Base-by-base conservation (phyloP, 129 eudicot species). In the Artemisia tridentata region DNA sequence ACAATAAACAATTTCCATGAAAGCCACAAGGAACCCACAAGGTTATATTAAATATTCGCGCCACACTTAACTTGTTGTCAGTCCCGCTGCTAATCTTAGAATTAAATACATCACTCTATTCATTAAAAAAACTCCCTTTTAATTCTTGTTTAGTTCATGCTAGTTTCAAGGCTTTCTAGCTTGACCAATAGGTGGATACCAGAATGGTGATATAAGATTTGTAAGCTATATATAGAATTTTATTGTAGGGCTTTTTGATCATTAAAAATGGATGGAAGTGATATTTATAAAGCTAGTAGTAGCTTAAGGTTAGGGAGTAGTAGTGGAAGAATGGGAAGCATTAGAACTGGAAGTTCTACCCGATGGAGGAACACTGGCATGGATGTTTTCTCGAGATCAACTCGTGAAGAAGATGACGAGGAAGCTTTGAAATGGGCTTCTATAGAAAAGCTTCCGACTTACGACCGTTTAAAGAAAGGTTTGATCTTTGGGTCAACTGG, bases 361-460 rank as follows among this genome's bases (percentile, higher is more conserved):
- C 4, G 74, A 57, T 87, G 95, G 89, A 81, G 91, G 70, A 78
- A 75, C 60, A 55, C 74, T 3, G 79, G 85, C 2, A 48, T 69
- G 45, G 91, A 86, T 15, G 87, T 77, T 31, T 90, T 87, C 34
- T 82, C 95, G 0, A 65, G 67, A 21, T 83, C 95, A 0, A 29
- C 63, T 3, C 67, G 88, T 11, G 89, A 88, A 16, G 91, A 91
- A 70, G 86, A 91, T 43, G 97, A 91, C 50, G 97, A 91, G 79
- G 97, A 85, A 57, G 90, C 96, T 43, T 80, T 91, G 2, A 88
- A 82, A 69, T 91, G 97, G 97, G 97, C 96, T 50, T 82, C 96
- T 5, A 81, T 91, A 1, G 96, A 91, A 64, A 91, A 79, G 64
- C 81, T 88, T 18, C 97, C 97, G 0, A 91, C 96, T 8, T 91